These are phyloP conservation scores for Chytriomyces hyalinus DNA, from an alignment of 192 early-diverging fungal genomes.

Conservation along the genomic window DNA sequence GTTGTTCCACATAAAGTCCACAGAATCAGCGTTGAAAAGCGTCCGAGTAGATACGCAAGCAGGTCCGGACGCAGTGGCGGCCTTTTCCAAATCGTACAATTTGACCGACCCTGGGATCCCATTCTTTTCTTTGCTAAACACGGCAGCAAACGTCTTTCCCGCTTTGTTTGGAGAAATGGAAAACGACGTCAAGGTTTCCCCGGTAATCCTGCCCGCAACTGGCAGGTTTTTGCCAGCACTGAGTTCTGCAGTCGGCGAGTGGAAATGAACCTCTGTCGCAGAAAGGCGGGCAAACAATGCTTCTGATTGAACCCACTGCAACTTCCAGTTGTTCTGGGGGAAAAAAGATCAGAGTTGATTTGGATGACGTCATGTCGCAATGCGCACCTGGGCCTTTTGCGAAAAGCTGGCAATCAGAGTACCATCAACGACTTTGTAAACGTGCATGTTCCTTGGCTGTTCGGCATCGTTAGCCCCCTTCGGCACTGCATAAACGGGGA, in stretches of 20 bases:
- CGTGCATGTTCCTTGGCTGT: conserved; percentile 75
- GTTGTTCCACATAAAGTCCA: conserved; percentile 92
- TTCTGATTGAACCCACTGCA: conserved; percentile 96
- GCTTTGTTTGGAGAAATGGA: conserved; percentile 74
- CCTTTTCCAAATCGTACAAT: conserved; percentile 82
- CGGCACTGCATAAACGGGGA: not conserved
- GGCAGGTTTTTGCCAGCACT: conserved; percentile 3
- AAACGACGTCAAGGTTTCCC: conserved; percentile 55
- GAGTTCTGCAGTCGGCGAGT: conserved; percentile 52
- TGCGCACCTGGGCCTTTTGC: conserved; percentile 70
- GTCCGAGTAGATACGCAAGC: conserved; percentile 58
- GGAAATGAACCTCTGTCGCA: conserved; percentile 85
- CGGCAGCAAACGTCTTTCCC: conserved; percentile 76
- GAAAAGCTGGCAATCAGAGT: conserved; percentile 72
- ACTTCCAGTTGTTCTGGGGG: conserved; percentile 62
- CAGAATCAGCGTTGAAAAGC: conserved; percentile 94
- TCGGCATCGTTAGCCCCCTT: not conserved
- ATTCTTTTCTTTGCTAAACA: conserved; percentile 85
- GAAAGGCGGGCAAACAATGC: conserved; percentile 80
- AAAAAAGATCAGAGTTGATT: not conserved
- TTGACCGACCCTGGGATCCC: conserved; percentile 81
- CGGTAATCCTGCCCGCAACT: conserved; percentile 4
- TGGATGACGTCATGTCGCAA: not conserved
- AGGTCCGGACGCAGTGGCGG: conserved; percentile 72
- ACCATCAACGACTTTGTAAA: conserved; percentile 81